Conservation (phyloP, 2,329 filamentous ascomycete species). For the Rasamsonia emersonii region DNA sequence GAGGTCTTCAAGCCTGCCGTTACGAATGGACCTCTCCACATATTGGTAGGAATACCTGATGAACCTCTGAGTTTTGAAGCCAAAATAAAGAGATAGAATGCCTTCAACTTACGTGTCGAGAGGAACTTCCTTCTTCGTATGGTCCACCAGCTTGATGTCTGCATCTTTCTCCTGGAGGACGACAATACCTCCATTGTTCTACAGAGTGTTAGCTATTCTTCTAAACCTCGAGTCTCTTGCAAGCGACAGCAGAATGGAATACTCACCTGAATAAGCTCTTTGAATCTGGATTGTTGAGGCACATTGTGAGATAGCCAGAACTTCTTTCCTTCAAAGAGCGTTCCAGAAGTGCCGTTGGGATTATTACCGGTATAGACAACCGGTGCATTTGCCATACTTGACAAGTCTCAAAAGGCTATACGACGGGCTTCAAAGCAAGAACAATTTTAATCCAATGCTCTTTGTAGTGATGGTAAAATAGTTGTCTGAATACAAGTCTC, state of each 20-base stretch:
- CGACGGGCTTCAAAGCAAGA: too few relatives aligned
- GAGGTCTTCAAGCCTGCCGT: slow-evolving; percentile 40
- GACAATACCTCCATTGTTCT: slow-evolving; percentile 48
- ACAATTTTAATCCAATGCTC: too few relatives aligned
- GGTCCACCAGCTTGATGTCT: slow-evolving; percentile 52
- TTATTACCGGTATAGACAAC: slow-evolving; percentile 7
- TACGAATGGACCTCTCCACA: slow-evolving; percentile 46
- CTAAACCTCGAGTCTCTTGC: neutral
- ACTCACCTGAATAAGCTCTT: slow-evolving; percentile 39
- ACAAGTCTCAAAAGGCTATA: too few relatives aligned
- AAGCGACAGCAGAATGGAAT: slow-evolving; percentile 2
- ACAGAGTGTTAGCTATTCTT: slow-evolving; percentile 3
- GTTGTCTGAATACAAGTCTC: too few relatives aligned
- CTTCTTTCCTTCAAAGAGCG: slow-evolving; percentile 45
- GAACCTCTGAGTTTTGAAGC: neutral
- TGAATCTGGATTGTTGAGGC: slow-evolving; percentile 41
- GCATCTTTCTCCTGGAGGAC: slow-evolving; percentile 47
- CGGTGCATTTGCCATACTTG: neutral
- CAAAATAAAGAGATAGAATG: slow-evolving; percentile 4
- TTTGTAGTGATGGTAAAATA: too few relatives aligned
- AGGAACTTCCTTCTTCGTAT: slow-evolving; percentile 42
- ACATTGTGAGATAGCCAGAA: slow-evolving; percentile 53
- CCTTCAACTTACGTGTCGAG: slow-evolving; percentile 39
- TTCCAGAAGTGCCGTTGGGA: slow-evolving; percentile 9
- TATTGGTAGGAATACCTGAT: slow-evolving; percentile 48